A percentile compares a stretch with the other conserved stretches of the same genome.
These are phyloP conservation scores for Claviceps capensis DNA, from an alignment of 2,329 filamentous ascomycete genomes.

Conservation along the genomic window DNA sequence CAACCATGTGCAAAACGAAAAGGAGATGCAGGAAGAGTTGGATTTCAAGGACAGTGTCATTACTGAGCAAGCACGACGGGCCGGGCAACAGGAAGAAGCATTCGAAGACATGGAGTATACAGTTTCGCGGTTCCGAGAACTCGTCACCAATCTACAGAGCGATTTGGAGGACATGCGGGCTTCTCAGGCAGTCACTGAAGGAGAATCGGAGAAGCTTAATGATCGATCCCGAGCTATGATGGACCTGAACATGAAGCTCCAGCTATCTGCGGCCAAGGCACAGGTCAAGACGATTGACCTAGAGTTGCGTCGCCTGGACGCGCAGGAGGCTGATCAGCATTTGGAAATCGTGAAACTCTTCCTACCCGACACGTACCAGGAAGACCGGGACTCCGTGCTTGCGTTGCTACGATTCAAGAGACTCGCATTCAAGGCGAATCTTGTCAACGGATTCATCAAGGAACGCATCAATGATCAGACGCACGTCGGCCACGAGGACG, in stretches of 20 bases:
- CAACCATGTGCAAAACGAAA: slow-evolving; percentile 85
- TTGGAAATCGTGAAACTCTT: slow-evolving; percentile 81
- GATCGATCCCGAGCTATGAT: slow-evolving; percentile 86
- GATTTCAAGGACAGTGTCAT: slow-evolving; percentile 79
- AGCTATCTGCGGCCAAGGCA: slow-evolving; percentile 77
- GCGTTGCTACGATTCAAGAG: slow-evolving; percentile 80
- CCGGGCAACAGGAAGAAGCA: slow-evolving; percentile 61
- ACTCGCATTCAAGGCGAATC: slow-evolving; percentile 72
- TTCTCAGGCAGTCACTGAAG: slow-evolving; percentile 83
- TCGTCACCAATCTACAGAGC: slow-evolving; percentile 72
- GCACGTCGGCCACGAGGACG: slow-evolving; percentile 58
- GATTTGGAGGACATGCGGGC: slow-evolving; percentile 87
- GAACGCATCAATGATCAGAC: slow-evolving; percentile 59
- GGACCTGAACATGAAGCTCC: slow-evolving; percentile 90
- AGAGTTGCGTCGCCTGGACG: slow-evolving; percentile 73
- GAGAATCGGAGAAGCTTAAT: slow-evolving; percentile 80
- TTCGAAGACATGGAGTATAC: slow-evolving; percentile 87
- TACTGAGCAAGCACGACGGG: slow-evolving; percentile 62
- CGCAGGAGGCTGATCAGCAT: slow-evolving; percentile 78
- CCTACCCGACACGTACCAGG: slow-evolving; percentile 69
- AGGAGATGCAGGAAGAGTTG: slow-evolving; percentile 86
- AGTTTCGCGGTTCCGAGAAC: slow-evolving; percentile 72
- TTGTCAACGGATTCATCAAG: slow-evolving; percentile 65
- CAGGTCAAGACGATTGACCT: slow-evolving; percentile 91
- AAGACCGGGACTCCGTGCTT: slow-evolving; percentile 74